Base-by-base conservation (phyloP, 1,139 yeast species). In the Debaryomyces psychrophilus region DNA sequence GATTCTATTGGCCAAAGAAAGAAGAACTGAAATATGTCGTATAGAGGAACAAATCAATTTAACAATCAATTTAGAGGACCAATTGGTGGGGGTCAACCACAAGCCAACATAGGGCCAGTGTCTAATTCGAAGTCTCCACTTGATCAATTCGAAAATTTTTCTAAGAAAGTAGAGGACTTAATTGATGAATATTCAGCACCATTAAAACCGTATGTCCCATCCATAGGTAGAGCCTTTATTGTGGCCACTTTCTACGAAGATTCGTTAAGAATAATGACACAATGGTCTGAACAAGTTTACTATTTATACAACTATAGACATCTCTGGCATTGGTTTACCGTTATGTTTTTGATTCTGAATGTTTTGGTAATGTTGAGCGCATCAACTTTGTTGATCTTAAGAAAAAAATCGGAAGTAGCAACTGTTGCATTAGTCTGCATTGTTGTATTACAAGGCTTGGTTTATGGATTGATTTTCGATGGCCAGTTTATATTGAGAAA, bases 221-320 rank as follows among this genome's bases (percentile, higher is more conserved):
- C 86, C 20, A 79, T 93, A 55, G 98, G 97, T 25, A 79, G 99
- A 49, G 84, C 89, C 51, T 81, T 92, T 58, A 90, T 93, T 55
- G 97, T 93, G 50, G 97, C 96, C 44, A 93, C 99, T 1, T 93
- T 92, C 64, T 82, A 84, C 58, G 99, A 93, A 67, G 99, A 93
- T 62, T 83, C 97, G 1, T 65, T 87, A 49, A 79, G 99, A 65
- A 89, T 93, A 59, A 62, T 85, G 49, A 75, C 90, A 12, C 98
- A 92, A 68, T 93, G 98, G 98, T 68, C 78, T 28, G 96, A 90
- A 60, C 99, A 93, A 67, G 90, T 90, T 26, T 85, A 83, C 63
- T 93, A 88, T 65, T 76, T 93, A 58, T 81, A 89, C 73, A 82
- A 82, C 57, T 87, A 85, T 71, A 84, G 96, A 61, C 90, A 85